A percentile compares a stretch with the other conserved stretches of the same genome.
Conservation (phyloP, 805 yeast species). For the Candida tibetensis region DNA sequence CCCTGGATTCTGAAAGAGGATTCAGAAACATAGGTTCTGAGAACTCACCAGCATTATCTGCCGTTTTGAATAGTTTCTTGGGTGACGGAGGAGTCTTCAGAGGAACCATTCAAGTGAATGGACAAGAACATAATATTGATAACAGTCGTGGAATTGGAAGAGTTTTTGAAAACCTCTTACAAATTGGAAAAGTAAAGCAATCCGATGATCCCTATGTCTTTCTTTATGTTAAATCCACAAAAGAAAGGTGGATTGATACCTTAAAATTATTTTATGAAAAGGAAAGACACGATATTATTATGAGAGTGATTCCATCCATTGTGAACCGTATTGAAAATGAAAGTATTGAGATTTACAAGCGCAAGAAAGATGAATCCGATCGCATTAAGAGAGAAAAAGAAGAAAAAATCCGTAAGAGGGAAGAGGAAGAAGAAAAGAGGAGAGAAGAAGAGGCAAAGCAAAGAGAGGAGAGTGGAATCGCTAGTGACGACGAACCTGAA, state of each 20-base stretch:
- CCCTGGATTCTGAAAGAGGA: slow-evolving; percentile 1
- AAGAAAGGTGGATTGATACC: slow-evolving; percentile 67
- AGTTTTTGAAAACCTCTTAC: slow-evolving; percentile 10
- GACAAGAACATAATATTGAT: slow-evolving; percentile 6
- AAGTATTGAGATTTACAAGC: slow-evolving; percentile 39
- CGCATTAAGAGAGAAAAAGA: slow-evolving; percentile 23
- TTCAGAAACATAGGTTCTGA: not conserved
- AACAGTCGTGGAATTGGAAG: slow-evolving; percentile 5
- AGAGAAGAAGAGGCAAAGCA: slow-evolving; percentile 28
- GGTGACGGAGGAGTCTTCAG: slow-evolving; percentile 18
- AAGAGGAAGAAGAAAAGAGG: slow-evolving; percentile 29
- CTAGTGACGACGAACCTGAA: slow-evolving; percentile 17
- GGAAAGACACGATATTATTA: slow-evolving; percentile 21
- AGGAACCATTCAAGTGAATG: slow-evolving; percentile 23
- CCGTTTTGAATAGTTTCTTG: slow-evolving; percentile 9
- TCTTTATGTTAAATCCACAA: slow-evolving; percentile 46
- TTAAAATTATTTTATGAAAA: slow-evolving; percentile 46
- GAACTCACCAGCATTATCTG: slow-evolving; percentile 6
- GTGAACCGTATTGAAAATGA: slow-evolving; percentile 48
- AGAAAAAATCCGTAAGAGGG: slow-evolving; percentile 26
- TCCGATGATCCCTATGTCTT: slow-evolving; percentile 14
- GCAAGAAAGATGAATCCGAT: slow-evolving; percentile 29
- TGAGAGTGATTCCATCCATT: slow-evolving; percentile 30
- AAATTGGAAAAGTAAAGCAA: not conserved
- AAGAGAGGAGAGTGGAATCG: slow-evolving; percentile 9